Evolutionary conservation across 2,329 filamentous ascomycete species (phyloP).

Genomic region (Aspergillus sp.): DNA sequence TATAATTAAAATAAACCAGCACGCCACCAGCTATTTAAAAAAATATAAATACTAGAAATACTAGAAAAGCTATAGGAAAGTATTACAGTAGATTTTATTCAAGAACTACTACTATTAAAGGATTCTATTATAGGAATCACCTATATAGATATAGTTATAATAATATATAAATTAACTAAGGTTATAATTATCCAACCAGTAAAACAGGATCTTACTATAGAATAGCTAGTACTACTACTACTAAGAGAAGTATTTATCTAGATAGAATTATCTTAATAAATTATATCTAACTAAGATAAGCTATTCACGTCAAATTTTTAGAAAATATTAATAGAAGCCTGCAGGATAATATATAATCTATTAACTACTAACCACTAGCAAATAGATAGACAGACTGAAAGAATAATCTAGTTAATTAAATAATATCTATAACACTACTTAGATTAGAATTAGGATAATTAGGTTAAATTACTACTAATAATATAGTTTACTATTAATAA

Average conservation of each 20-base stretch:
- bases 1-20: not conserved
- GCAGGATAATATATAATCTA: not conserved
- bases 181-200: not conserved
- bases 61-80: not conserved
- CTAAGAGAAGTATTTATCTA: not conserved
- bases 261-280: not conserved
- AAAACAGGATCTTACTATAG: not conserved
- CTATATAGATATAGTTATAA: not conserved
- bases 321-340: not conserved
- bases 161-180: not conserved
- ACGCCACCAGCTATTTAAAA: not conserved
- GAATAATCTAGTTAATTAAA: not conserved
- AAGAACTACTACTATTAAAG: not conserved
- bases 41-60: not conserved
- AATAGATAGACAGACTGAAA: not conserved
- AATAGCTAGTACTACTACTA: not conserved
- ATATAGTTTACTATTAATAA: no score
- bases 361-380: not conserved
- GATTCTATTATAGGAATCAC: not conserved
- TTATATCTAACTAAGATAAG: not conserved
- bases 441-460: not conserved
- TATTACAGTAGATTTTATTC: not conserved
- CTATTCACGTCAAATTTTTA: not conserved
- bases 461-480: not conserved
- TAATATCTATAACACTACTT: not conserved